Conservation (phyloP, 2,329 filamentous ascomycete genomes). For the Pseudogymnoascus sp. region DNA sequence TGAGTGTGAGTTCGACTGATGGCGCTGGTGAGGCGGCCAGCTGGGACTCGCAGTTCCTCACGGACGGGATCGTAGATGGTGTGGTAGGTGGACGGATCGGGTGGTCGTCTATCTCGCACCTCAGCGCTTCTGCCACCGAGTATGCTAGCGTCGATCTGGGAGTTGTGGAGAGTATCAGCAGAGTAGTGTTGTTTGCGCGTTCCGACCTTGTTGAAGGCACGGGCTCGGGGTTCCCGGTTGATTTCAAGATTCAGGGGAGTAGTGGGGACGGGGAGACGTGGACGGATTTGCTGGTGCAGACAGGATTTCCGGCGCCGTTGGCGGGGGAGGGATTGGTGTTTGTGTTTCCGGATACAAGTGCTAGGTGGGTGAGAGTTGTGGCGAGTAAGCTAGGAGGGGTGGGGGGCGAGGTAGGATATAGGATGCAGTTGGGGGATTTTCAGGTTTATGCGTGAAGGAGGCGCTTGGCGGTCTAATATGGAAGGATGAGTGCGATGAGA, state of each 20-base stretch:
- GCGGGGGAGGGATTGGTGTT: constrained; percentile 15
- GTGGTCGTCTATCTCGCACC: constrained; percentile 14
- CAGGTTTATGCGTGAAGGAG: constrained; percentile 11
- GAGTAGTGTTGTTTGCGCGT: constrained; percentile 15
- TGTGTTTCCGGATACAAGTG: constrained; percentile 8
- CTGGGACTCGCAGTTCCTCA: constrained; percentile 11
- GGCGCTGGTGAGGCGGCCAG: constrained; percentile 3
- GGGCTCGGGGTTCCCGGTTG: constrained; percentile 14
- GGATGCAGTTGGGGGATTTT: constrained; percentile 15
- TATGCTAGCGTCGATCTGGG: constrained; percentile 13
- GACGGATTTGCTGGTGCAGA: constrained; percentile 11
- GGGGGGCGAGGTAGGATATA: constrained; percentile 10
- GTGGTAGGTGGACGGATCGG: neutral
- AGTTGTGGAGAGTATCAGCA: constrained; percentile 10
- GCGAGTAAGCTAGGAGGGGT: constrained; percentile 13
- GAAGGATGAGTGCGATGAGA: neutral
- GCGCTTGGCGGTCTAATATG: no score
- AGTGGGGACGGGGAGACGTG: constrained; percentile 10
- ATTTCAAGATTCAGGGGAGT: constrained; percentile 15
- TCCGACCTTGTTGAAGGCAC: constrained; percentile 13
- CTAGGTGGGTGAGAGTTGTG: constrained; percentile 11
- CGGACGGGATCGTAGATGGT: neutral
- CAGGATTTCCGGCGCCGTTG: constrained; percentile 10
- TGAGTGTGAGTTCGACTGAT: constrained; percentile 13
- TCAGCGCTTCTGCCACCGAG: constrained; percentile 10